Conservation (phyloP, 2,329 filamentous ascomycete species). For the Huntiella savannae region DNA sequence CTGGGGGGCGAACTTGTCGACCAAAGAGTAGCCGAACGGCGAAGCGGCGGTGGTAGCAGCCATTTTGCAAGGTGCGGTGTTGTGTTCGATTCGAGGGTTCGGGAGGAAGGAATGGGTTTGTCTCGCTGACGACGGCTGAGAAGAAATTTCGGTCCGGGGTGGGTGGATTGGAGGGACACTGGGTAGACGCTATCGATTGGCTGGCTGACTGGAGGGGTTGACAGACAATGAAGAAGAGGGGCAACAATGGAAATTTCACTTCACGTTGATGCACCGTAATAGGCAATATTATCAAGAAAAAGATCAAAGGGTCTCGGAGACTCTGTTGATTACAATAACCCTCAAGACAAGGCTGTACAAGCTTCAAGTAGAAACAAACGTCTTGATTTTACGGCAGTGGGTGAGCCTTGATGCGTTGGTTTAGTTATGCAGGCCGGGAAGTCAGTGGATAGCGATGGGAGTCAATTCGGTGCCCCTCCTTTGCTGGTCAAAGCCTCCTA, state of each 20-base stretch:
- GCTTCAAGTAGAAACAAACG: too few relatives aligned
- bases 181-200: neutral
- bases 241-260: too few relatives aligned
- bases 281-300: neutral
- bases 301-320: neutral
- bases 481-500: neutral
- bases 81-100: neutral
- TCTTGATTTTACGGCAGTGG: too few relatives aligned
- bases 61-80: slow-evolving; percentile 6
- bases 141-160: neutral
- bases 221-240: neutral
- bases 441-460: neutral
- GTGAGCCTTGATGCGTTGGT: too few relatives aligned
- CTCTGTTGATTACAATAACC: neutral
- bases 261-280: neutral
- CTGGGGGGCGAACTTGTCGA: slow-evolving; percentile 58
- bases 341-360: neutral
- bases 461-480: neutral
- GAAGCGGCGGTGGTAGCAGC: slow-evolving; percentile 9
- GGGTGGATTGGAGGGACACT: neutral
- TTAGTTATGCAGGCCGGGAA: too few relatives aligned
- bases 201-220: neutral
- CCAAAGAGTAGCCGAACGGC: slow-evolving; percentile 11
- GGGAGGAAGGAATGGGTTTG: neutral
- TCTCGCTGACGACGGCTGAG: neutral